These are phyloP conservation scores for Harrya chromipes DNA, from an alignment of 768 basidiomycete genomes.

Conservation along the genomic window DNA sequence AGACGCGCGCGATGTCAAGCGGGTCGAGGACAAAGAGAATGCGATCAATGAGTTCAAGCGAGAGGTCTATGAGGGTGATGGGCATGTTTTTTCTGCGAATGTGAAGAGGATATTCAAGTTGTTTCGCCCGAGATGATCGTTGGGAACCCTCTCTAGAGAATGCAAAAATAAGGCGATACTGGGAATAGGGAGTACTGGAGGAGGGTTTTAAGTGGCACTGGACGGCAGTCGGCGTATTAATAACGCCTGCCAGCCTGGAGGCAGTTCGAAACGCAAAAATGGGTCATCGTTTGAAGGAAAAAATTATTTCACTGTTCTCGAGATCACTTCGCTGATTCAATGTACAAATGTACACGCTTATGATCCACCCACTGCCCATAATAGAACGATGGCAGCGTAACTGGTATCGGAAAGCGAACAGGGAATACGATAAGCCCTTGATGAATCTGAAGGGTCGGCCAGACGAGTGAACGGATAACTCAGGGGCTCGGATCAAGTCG, in stretches of 20 bases:
- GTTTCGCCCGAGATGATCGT: too few species aligned
- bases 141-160: too few species aligned
- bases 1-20: constrained; percentile 49
- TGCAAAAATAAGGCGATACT: background rate
- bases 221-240: constrained; percentile 4
- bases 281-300: constrained; percentile 14
- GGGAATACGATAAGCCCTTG: background rate
- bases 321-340: background rate
- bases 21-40: constrained; percentile 60
- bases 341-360: background rate
- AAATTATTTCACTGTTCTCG: constrained; percentile 26
- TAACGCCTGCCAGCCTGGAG: constrained; percentile 3
- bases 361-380: background rate
- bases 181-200: background rate
- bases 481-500: background rate
- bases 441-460: background rate
- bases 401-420: background rate
- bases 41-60: constrained; percentile 57
- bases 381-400: constrained; percentile 1
- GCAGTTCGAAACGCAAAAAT: constrained; percentile 12
- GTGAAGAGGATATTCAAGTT: too few species aligned
- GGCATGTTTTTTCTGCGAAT: too few species aligned
- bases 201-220: constrained; percentile 1
- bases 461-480: background rate
- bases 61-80: constrained; percentile 38